These are phyloP conservation scores for Boletus subcaerulescens DNA, from an alignment of 768 basidiomycete genomes.

Conservation along the genomic window DNA sequence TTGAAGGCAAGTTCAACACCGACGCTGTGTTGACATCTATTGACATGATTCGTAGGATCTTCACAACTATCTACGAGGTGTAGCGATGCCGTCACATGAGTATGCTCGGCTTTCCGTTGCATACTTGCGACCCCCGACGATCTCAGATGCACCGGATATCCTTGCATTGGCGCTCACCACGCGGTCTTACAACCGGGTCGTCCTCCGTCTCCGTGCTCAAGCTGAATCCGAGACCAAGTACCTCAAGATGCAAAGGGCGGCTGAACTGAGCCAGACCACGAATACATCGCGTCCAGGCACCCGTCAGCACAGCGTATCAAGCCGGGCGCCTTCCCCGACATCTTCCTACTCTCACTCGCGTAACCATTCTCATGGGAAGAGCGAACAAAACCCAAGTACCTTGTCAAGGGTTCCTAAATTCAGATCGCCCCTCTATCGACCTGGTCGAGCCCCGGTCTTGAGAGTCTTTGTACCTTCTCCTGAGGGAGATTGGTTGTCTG, in stretches of 20 bases:
- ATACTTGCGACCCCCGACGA: conserved; percentile 54
- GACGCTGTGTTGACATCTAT: not conserved
- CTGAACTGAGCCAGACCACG: not conserved
- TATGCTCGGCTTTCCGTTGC: conserved; percentile 59
- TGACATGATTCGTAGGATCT: conserved; percentile 54
- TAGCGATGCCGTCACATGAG: conserved; percentile 71
- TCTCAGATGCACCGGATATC: conserved; percentile 41
- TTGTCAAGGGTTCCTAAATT: conserved; percentile 36
- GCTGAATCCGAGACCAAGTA: conserved; percentile 57
- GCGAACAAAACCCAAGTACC: conserved; percentile 18
- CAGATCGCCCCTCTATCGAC: conserved; percentile 68
- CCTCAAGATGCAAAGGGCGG: conserved; percentile 13
- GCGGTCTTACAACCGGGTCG: conserved; percentile 76
- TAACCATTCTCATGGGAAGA: conserved; percentile 39
- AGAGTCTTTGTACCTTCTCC: conserved; percentile 84
- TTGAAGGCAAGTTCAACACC: conserved; percentile 47
- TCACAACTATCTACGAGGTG: conserved; percentile 74
- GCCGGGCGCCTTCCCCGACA: conserved; percentile 67
- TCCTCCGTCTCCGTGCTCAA: conserved; percentile 73
- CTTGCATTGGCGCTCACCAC: conserved; percentile 56
- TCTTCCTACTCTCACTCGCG: conserved; percentile 36
- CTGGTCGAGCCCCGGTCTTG: conserved; percentile 71
- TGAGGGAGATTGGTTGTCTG: conserved; percentile 84
- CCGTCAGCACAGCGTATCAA: conserved; percentile 44
- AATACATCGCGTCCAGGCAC: conserved; percentile 16